Base-by-base conservation (phyloP, 2,329 filamentous ascomycete genomes). In the Pestalotiopsis sp. region DNA sequence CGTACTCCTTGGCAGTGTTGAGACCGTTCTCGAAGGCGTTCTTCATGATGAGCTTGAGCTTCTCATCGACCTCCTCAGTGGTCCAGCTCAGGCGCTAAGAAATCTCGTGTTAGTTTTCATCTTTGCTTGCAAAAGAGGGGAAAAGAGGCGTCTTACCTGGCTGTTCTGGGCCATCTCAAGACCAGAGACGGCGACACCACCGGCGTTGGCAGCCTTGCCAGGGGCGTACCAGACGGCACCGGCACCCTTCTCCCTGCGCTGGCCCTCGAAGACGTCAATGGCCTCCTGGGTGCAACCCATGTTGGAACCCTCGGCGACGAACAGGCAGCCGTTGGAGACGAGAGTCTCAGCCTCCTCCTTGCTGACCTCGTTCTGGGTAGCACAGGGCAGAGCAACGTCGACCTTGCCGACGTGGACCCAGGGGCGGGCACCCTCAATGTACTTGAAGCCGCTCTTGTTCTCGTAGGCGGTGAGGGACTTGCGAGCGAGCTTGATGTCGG, bases 161-260 rank as follows among this genome's bases (percentile, higher is more conserved):
- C 92, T 95, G 90, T 99, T 98, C 90, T 99, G 96, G 7, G 95
- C 95, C 96, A 99, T 99, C 88, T 99, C 96, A 59, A 99, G 90
- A 76, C 96, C 96, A 2, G 94, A 97, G 56, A 99, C 96, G 68
- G 96, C 96, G 68, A 98, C 96, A 87, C 96, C 96, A 82, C 96
- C 96, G 75, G 94, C 94, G 86, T 98, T 98, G 85, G 95, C 93
- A 39, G 96, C 96, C 90, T 98, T 98, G 75, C 94, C 95, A 64
- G 95, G 95, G 20, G 93, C 96, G 82, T 98, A 98, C 96, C 96
- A 99, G 82, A 97, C 90, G 70, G 93, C 90, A 6, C 84, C 80
- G 66, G 83, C 82, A 73, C 89, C 90, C 85, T 93, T 90, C 80
- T 88, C 88, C 80, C 86, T 90, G 75, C 95, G 89, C 77, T 91